These are phyloP conservation scores for Collariella sp. DNA, from an alignment of 495 filamentous ascomycete genomes.

Conservation along the genomic window DNA sequence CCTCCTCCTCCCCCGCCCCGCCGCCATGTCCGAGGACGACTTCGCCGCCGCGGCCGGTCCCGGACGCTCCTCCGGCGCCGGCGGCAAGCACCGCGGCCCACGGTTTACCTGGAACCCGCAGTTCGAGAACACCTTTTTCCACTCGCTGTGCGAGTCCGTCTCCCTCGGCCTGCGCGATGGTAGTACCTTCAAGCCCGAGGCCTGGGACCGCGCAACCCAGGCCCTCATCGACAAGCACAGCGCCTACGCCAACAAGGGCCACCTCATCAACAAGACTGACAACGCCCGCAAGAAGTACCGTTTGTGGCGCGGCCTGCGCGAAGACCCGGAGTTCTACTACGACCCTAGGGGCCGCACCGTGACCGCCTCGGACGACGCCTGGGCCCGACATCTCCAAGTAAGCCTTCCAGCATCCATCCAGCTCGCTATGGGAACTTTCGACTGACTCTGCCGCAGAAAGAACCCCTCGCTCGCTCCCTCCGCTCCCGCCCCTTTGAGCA, in stretches of 20 bases:
- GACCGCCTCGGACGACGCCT: constrained; percentile 41
- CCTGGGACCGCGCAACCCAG: constrained; percentile 42
- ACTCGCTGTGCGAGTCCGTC: constrained; percentile 43
- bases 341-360: constrained; percentile 36
- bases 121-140: constrained; percentile 45
- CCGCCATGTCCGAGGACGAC: constrained; percentile 32
- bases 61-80: constrained; percentile 11
- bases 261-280: constrained; percentile 47
- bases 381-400: constrained; percentile 41
- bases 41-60: constrained; percentile 17
- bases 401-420: neutral
- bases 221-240: constrained; percentile 39
- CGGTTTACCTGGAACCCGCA: constrained; percentile 44
- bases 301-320: constrained; percentile 43
- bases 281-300: constrained; percentile 48
- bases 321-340: constrained; percentile 43
- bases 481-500: constrained; percentile 42
- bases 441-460: constrained; percentile 27
- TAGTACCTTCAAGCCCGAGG: constrained; percentile 45
- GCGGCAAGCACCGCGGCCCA: constrained; percentile 39
- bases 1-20: neutral
- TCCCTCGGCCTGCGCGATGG: constrained; percentile 39
- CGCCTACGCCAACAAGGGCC: constrained; percentile 42
- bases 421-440: neutral
- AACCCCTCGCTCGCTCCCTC: constrained; percentile 40